Conservation (phyloP, 139 green algal species). For the Haematococcus sp. region DNA sequence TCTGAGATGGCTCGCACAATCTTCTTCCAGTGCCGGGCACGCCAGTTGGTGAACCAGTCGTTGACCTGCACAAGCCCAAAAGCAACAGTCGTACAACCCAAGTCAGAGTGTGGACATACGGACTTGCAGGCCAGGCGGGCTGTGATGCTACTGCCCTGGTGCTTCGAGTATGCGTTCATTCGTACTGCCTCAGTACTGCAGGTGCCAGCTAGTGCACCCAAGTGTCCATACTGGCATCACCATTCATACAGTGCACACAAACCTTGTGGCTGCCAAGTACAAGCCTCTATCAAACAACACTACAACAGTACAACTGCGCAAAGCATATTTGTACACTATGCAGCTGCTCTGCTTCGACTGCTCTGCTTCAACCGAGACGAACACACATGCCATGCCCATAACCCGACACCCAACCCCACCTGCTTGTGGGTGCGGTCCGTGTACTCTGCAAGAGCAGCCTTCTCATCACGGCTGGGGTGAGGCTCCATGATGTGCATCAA, state of each 20-base stretch:
- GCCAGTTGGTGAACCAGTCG: constrained; percentile 47
- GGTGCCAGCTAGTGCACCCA: too few species aligned
- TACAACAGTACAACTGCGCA: too few species aligned
- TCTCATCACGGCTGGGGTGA: constrained; percentile 6
- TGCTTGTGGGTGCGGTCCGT: constrained; percentile 25
- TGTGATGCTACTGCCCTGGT: too few species aligned
- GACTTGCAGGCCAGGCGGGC: not conserved
- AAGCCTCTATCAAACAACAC: too few species aligned
- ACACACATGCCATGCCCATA: not conserved
- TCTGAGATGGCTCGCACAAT: not conserved
- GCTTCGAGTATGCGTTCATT: too few species aligned
- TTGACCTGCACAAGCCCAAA: constrained; percentile 23
- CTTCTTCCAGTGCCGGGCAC: constrained; percentile 32
- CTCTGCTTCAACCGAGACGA: too few species aligned
- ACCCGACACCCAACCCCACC: not conserved
- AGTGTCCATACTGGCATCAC: too few species aligned
- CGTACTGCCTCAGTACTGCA: too few species aligned
- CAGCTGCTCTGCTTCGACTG: too few species aligned
- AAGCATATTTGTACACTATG: too few species aligned
- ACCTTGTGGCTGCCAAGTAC: too few species aligned
- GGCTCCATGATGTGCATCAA: constrained; percentile 28
- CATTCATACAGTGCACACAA: not conserved
- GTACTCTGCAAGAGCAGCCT: constrained; percentile 24
- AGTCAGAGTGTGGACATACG: not conserved
- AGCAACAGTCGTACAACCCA: not conserved